These are phyloP conservation scores for Trapa incisa DNA, from an alignment of 345 rosid genomes.

Conservation along the genomic window DNA sequence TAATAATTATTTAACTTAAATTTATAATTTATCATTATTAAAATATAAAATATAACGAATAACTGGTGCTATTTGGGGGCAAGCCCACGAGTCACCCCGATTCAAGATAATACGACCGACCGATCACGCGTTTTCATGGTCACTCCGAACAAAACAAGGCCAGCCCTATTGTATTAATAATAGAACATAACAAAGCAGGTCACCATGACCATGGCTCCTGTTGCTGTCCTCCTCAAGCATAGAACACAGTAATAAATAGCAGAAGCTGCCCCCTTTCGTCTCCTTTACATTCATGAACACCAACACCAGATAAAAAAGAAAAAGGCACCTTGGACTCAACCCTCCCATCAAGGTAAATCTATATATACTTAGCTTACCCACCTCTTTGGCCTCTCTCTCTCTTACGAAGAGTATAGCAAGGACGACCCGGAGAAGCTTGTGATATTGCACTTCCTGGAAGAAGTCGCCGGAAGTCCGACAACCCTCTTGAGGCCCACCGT, in stretches of 20 bases:
- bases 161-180: neutral
- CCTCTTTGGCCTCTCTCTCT: neutral
- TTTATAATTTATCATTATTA: too few relatives aligned
- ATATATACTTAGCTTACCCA: neutral
- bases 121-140: too few relatives aligned
- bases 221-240: too few relatives aligned
- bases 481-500: slow-evolving; percentile 16
- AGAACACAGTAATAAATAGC: neutral
- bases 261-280: neutral
- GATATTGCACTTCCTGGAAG: slow-evolving; percentile 66
- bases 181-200: neutral
- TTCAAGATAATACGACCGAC: too few relatives aligned
- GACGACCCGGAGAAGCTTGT: slow-evolving; percentile 85
- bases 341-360: neutral
- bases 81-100: too few relatives aligned
- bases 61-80: too few relatives aligned
- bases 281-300: slow-evolving; percentile 1
- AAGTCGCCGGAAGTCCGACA: slow-evolving; percentile 17
- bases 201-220: too few relatives aligned
- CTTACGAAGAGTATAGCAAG: slow-evolving; percentile 48
- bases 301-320: neutral
- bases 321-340: neutral
- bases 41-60: too few relatives aligned
- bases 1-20: too few relatives aligned
- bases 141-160: too few relatives aligned